Evolutionary conservation across 2,329 filamentous ascomycete species (phyloP).

Genomic region (Lecanoromycetidae sp.): DNA sequence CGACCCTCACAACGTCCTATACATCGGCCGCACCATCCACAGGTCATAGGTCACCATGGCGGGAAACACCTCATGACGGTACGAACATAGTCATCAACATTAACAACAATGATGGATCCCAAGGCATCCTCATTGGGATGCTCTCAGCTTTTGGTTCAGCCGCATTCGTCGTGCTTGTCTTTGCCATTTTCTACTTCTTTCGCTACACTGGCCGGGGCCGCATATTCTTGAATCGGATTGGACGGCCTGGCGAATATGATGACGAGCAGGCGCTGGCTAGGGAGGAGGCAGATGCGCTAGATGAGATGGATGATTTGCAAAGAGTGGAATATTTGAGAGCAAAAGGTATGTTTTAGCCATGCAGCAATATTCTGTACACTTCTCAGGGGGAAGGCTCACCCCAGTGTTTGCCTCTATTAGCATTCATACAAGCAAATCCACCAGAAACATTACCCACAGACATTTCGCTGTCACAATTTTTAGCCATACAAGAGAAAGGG

Average conservation of each 20-base stretch:
- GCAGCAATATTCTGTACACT: slow-evolving; percentile 13
- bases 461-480: slow-evolving; percentile 91
- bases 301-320: slow-evolving; percentile 88
- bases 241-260: slow-evolving; percentile 88
- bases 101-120: slow-evolving; percentile 38
- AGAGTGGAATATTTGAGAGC: slow-evolving; percentile 83
- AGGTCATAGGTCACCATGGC: slow-evolving; percentile 10
- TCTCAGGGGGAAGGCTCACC: neutral
- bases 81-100: slow-evolving; percentile 24
- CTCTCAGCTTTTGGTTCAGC: slow-evolving; percentile 90
- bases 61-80: slow-evolving; percentile 8
- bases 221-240: slow-evolving; percentile 87
- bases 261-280: slow-evolving; percentile 90
- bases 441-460: slow-evolving; percentile 93
- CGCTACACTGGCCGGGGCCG: slow-evolving; percentile 76
- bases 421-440: slow-evolving; percentile 86
- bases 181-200: slow-evolving; percentile 83
- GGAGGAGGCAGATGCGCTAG: slow-evolving; percentile 89
- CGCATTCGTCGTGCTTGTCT: slow-evolving; percentile 65
- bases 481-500: slow-evolving; percentile 97
- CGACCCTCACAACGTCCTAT: slow-evolving; percentile 14
- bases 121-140: slow-evolving; percentile 86
- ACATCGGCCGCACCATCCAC: slow-evolving; percentile 4
- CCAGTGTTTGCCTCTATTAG: slow-evolving; percentile 36
- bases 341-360: slow-evolving; percentile 56